These are phyloP conservation scores for Pythium scleroteichum DNA, from an alignment of 352 stramenopile genomes.

Conservation along the genomic window DNA sequence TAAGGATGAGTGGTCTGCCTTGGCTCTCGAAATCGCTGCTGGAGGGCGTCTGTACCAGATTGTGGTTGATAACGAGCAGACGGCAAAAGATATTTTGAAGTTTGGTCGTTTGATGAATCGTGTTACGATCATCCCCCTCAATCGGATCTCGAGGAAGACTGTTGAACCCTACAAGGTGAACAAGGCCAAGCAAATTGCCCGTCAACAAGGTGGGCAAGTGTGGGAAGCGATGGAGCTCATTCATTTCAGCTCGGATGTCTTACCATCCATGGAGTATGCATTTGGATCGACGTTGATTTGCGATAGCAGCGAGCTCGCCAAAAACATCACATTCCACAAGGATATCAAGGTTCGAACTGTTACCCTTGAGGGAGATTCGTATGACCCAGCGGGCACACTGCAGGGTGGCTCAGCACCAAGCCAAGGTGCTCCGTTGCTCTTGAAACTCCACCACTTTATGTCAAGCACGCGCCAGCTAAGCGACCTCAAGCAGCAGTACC, in stretches of 20 bases:
- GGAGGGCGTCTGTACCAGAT: conserved; percentile 99
- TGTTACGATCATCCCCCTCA: conserved; percentile 99
- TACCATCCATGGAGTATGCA: conserved; percentile 96
- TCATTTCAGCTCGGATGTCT: conserved; percentile 95
- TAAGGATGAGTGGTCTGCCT: conserved; percentile 91
- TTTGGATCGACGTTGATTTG: conserved; percentile 99
- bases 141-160: conserved; percentile 92
- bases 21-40: conserved; percentile 97
- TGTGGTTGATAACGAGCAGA: conserved; percentile 98
- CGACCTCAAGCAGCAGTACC: conserved; percentile 68
- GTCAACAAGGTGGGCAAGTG: conserved; percentile 88
- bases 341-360: conserved; percentile 96
- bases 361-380: conserved; percentile 98
- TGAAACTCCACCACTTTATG: conserved; percentile 83
- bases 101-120: conserved; percentile 95
- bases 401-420: conserved; percentile 87
- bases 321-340: conserved; percentile 84
- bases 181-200: conserved; percentile 83
- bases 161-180: conserved; percentile 77
- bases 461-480: conserved; percentile 64
- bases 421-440: conserved; percentile 68
- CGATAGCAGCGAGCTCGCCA: conserved; percentile 91
- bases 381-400: conserved; percentile 97
- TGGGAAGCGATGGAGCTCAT: conserved; percentile 96
- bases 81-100: conserved; percentile 97